Percentiles rank a stretch among this genome's conserved stretches.
These are phyloP conservation scores for Theobroma grandiflorum DNA, from an alignment of 441 rosid species.

Conservation along the genomic window DNA sequence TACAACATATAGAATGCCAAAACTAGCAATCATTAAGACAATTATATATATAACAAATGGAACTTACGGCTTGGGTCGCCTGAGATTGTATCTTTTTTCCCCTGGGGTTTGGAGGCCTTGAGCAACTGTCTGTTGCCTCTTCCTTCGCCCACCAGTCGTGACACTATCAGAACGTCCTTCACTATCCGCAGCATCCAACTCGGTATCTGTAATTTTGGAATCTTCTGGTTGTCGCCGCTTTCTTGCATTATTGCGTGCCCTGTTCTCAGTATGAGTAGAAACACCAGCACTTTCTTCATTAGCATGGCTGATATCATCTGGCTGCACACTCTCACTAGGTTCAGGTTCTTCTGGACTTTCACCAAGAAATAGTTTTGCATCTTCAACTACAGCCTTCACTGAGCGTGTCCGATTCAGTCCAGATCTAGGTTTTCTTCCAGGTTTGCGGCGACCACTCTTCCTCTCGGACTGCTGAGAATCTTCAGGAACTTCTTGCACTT, in stretches of 20 bases:
- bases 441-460: slow-evolving; percentile 46
- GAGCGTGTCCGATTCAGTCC: slow-evolving; percentile 58
- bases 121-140: slow-evolving; percentile 58
- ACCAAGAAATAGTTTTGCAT: slow-evolving; percentile 60
- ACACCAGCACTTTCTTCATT: slow-evolving; percentile 47
- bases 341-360: slow-evolving; percentile 47
- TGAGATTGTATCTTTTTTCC: slow-evolving; percentile 80
- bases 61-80: slow-evolving; percentile 76
- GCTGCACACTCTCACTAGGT: slow-evolving; percentile 33
- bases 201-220: slow-evolving; percentile 53
- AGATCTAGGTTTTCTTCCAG: slow-evolving; percentile 57
- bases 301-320: slow-evolving; percentile 25
- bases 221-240: slow-evolving; percentile 60
- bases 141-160: slow-evolving; percentile 67
- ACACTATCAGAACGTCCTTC: slow-evolving; percentile 73
- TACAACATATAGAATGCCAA: background rate
- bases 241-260: slow-evolving; percentile 43
- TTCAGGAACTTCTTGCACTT: slow-evolving; percentile 52
- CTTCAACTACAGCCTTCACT: slow-evolving; percentile 61
- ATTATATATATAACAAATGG: slow-evolving; percentile 14
- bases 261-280: slow-evolving; percentile 45
- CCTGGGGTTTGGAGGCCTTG: slow-evolving; percentile 54
- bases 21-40: background rate
- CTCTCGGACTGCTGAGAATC: slow-evolving; percentile 66
- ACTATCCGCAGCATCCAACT: slow-evolving; percentile 66